Base-by-base conservation (phyloP, 345 rosid genomes). In the Citrus inodora region DNA sequence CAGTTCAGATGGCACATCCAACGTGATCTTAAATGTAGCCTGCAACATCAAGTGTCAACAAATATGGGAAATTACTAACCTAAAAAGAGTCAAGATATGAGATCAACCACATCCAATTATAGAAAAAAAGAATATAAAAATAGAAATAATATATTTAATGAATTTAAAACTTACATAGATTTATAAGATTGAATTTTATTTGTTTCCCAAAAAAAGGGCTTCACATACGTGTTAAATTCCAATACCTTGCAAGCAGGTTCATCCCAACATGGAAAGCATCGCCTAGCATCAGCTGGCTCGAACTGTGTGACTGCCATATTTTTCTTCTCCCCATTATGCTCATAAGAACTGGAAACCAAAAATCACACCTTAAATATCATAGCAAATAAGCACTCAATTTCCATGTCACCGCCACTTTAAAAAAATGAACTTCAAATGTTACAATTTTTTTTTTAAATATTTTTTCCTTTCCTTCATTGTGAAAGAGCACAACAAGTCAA, bases 251-350 rank as follows among this genome's bases (percentile, higher is more conserved):
- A 92, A 78, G 94, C 92, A 77, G 99, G 99, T 83, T 96, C 98
- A 77, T 96, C 99, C 99, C 99, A 94, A 75, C 99, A 96, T 0
- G 99, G 99, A 81, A 96, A 94, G 83, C 97, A 96, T 79, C 90
- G 87, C 82, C 99, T 89, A 33, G 98, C 98, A 87, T 96, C 97
- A 73, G 90, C 97, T 6, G 98, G 98, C 86, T 94, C 99, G 83
- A 96, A 96, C 83, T 96, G 98, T 2, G 98, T 96, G 67, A 94
- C 99, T 6, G 97, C 99, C 99, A 96, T 92, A 67, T 96, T 92
- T 92, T 88, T 96, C 90, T 89, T 94, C 87, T 92, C 94, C 72
- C 95, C 99, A 37, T 94, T 80, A 79, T 86, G 86, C 85, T 87
- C 93, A 70, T 91, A 96, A 33, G 88, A 83, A 84, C 98, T 96